A percentile compares a stretch with the other conserved stretches of the same genome.
Conservation (phyloP, 306 rosid genomes). For the Arachis hypogaea region DNA sequence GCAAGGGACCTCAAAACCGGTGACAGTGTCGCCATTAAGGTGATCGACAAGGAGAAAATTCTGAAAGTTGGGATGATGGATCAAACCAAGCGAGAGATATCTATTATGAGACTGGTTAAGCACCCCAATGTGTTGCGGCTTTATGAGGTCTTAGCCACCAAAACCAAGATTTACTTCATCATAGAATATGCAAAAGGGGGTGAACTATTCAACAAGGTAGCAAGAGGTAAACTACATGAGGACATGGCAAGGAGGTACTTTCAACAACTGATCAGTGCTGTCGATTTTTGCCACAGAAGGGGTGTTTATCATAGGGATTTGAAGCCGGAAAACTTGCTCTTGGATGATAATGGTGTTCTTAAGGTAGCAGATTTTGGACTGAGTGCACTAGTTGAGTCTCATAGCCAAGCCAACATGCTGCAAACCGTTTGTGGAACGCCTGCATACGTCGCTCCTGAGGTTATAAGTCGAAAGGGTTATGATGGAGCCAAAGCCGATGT, state of each 20-base stretch:
- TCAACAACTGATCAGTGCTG: constrained; percentile 48
- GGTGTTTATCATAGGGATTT: constrained; percentile 59
- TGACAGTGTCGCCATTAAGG: constrained; percentile 51
- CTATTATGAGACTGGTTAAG: constrained; percentile 42
- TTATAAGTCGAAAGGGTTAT: constrained; percentile 44
- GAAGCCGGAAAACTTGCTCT: constrained; percentile 57
- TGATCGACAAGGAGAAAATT: constrained; percentile 49
- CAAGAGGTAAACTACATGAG: constrained; percentile 42
- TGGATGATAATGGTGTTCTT: constrained; percentile 50
- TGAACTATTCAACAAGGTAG: constrained; percentile 46
- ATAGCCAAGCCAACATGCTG: constrained; percentile 32
- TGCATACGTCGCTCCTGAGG: constrained; percentile 53
- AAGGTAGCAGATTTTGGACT: constrained; percentile 57
- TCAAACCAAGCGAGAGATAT: constrained; percentile 49
- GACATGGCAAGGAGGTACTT: constrained; percentile 46
- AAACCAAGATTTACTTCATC: constrained; percentile 55
- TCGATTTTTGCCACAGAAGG: constrained; percentile 50
- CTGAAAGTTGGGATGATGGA: constrained; percentile 38
- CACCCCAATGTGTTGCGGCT: constrained; percentile 50
- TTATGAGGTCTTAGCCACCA: constrained; percentile 54
- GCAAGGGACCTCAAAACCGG: constrained; percentile 49
- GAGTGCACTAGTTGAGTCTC: constrained; percentile 45
- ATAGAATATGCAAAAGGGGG: constrained; percentile 59
- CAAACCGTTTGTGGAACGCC: constrained; percentile 56
- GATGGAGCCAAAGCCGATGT: constrained; percentile 50